Base-by-base conservation (phyloP, 352 stramenopile genomes). In the Phytophthora pistaciae region DNA sequence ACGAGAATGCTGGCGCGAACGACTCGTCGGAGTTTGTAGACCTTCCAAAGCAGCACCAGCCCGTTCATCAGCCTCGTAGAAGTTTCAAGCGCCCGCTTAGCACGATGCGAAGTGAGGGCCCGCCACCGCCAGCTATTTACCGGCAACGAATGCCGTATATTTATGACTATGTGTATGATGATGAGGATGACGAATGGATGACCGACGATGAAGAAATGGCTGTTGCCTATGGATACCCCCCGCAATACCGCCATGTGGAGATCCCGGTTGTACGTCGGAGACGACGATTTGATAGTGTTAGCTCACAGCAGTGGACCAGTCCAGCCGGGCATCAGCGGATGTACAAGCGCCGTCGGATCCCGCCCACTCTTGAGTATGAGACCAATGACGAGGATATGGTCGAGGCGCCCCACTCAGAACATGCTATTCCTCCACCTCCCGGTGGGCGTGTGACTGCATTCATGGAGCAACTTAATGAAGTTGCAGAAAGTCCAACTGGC, bases 131-230 rank as follows among this genome's bases (percentile, higher is more conserved):
- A 52, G 27, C 57, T 62, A 72, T 79, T 74, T 82, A 77, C 49
- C 64, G 71, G 55, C 67, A 71, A 48, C 64, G 67, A 60, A 57
- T 65, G 55, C 75, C 75, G 11, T 74, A 70, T 74, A 77, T 77
- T 70, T 77, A 74, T 82, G 74, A 80, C 20, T 79, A 77, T 61
- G 44, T 55, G 21, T 75, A 75, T 46, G 71, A 77, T 46, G 72
- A 78, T 13, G 72, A 72, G 29, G 74, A 82, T 29, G 55, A 74
- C 42, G 68, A 79, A 36, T 85, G 74, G 78, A 72, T 82, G 56
- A 75, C 49, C 27, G 77, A 80, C 2, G 68, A 81, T 1, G 74
- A 80, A 46, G 71, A 82, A 18, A 57, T 74, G 40, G 56, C 42
- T 21, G 38, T 56, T 42, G 66, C 44, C 1, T 80, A 82, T 29